Evolutionary conservation across 495 filamentous ascomycete species (phyloP).

Genomic region (Polyplosphaeria fusca): DNA sequence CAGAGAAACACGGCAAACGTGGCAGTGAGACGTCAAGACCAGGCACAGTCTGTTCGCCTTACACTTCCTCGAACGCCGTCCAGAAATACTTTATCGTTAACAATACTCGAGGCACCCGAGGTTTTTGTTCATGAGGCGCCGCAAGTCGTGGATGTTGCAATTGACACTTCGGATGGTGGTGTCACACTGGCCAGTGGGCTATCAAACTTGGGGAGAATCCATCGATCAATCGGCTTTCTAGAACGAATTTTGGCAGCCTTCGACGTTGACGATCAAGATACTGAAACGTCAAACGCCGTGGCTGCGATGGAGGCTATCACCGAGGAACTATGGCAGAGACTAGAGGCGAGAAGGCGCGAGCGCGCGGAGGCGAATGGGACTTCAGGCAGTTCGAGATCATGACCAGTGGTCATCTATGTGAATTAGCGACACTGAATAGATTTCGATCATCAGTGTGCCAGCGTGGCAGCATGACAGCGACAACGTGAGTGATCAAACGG

Average conservation of each 20-base stretch:
- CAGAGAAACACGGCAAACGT: neutral
- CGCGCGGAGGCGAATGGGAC: neutral
- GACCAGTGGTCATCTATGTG: neutral
- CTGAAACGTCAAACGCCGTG: neutral
- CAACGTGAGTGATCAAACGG: no score
- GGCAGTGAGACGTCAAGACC: neutral
- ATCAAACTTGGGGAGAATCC: neutral
- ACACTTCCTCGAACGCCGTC: neutral
- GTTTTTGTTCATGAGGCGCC: neutral
- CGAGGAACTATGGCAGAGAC: neutral
- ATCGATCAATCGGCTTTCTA: slow-evolving; percentile 1
- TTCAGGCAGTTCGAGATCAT: neutral
- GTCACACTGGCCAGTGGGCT: neutral
- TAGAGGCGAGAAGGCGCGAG: neutral
- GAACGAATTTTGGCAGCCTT: neutral
- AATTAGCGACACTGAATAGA: neutral
- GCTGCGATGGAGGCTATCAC: neutral
- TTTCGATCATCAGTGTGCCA: no score
- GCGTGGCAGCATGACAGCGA: no score
- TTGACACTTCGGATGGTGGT: neutral
- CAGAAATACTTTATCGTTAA: no score
- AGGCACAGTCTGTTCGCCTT: neutral
- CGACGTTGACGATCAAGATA: slow-evolving; percentile 1
- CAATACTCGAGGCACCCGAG: neutral
- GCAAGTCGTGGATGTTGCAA: neutral